Base-by-base conservation (phyloP, 305 asterid genomes). In the Plantago lanceolata region DNA sequence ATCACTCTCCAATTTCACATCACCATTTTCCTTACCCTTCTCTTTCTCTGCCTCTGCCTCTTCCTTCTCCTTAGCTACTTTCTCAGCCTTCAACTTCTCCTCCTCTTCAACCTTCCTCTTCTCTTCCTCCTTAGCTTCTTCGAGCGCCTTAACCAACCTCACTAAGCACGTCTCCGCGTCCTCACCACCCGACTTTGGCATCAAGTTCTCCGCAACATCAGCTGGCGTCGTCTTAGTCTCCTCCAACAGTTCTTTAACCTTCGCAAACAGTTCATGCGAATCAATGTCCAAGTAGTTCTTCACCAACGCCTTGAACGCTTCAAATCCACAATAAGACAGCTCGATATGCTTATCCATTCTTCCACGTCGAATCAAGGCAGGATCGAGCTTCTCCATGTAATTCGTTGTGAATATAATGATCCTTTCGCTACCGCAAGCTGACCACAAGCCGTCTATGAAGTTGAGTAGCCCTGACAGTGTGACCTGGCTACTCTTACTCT, bases 401-500 rank as follows among this genome's bases (percentile, higher is more conserved):
- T 55, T 55, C 0, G 60, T 55, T 19, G 60, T 55, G 8, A 55
- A 55, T 24, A 55, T 13, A 11, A 55, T 55, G 43, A 55, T 55
- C 60, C 43, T 55, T 55, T 55, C 60, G 4, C 60, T 55, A 15
- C 60, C 60, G 11, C 60, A 55, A 26, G 60, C 13, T 12, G 60
- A 55, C 43, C 60, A 55, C 12, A 55, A 55, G 35, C 60, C 43
- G 44, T 55, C 60, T 55, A 55, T 55, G 40, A 55, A 55, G 60
- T 55, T 55, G 20, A 55, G 60, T 2, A 55, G 60, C 43, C 60
- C 60, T 28, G 60, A 55, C 60, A 55, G 12, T 0, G 84, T 79
- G 53, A 79, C 68, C 56, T 75, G 71, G 45, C 79, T 77, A 9
- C 59, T 61, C 63, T 61, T 77, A 2, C n/a, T 19, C 17, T 35